A percentile compares a stretch with the other conserved stretches of the same genome.
Conservation (phyloP, 176 grass and related monocot species). For the Saccharum officinarum region DNA sequence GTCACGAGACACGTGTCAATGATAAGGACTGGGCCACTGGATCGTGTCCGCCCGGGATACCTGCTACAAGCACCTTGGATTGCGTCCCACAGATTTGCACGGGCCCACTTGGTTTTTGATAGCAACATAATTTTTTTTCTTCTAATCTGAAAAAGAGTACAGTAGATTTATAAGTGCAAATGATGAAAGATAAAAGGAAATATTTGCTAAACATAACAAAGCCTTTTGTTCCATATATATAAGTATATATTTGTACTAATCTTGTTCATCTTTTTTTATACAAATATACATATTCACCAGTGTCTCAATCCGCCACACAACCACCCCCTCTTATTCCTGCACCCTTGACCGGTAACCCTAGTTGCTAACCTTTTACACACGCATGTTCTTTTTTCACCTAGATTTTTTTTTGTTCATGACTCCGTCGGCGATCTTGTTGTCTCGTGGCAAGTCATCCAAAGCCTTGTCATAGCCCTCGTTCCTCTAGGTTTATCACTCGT, state of each 20-base stretch:
- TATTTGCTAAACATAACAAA: not conserved
- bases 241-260: not conserved
- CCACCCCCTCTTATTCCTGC: too few species aligned
- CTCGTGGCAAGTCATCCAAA: too few species aligned
- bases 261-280: not conserved
- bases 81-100: not conserved
- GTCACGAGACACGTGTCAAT: conserved; percentile 78
- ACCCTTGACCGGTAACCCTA: too few species aligned
- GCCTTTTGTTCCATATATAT: not conserved
- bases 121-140: not conserved
- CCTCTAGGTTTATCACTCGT: not conserved
- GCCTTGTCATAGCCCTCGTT: not conserved
- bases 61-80: conserved; percentile 14
- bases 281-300: too few species aligned
- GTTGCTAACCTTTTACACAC: too few species aligned
- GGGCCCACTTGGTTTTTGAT: not conserved
- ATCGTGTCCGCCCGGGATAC: not conserved
- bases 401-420: too few species aligned
- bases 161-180: not conserved
- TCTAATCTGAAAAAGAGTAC: too few species aligned
- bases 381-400: too few species aligned
- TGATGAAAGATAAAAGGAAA: not conserved
- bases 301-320: too few species aligned
- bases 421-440: too few species aligned
- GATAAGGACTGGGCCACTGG: conserved; percentile 60